Evolutionary conservation across 495 filamentous ascomycete species (phyloP), one percentile per base, ranked within the genome.

Genomic region (Trichoderma reesei): DNA sequence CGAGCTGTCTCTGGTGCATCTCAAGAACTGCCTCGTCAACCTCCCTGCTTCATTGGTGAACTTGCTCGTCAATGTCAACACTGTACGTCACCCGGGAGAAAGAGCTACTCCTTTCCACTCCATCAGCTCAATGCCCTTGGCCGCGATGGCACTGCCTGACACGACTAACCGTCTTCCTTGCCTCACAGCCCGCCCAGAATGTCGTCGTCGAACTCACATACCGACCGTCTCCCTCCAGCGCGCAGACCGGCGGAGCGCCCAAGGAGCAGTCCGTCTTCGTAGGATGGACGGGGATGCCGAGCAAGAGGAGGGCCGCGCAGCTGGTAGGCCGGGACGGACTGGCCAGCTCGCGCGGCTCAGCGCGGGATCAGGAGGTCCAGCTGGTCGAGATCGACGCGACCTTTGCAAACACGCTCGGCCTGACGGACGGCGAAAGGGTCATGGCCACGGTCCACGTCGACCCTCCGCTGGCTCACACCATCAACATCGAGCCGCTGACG

Each of bases 271-370:
- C 90, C 62, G 82, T 92, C 67, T 96, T 86, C 67, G 78, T 94
- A 56, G 94, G 94, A 69, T 98, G 95, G 95, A 96, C 94, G 18
- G 94, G 94, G 65, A 94, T 98, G 90, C 86, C 89, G 67, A 96
- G 91, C 81, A 92, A 91, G 81, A 81, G 88, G 67, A 89, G 85
- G 73, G 76, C 88, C 67, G 85, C 85, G 37, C 83, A 90, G 3
- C 81, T 92, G 14, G 85, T 91, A 18, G 80, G 85, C 51, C 83
- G 86, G 65, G 88, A 90, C 72, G 89, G 90, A 5, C 84, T 91
- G 66, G 83, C 73, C 69, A 80, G 82, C 56, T 75, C 65, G 9
- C 72, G 85, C 39, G 80, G 81, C 11, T 68, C 73, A n/a, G 74
- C 77, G 3, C 81, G 84, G 71, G 88, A 91, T 64, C 88, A 90